Percentiles rank a stretch among this genome's conserved stretches.
Conservation (phyloP, 768 basidiomycete species). For the Suillus subalutaceus region DNA sequence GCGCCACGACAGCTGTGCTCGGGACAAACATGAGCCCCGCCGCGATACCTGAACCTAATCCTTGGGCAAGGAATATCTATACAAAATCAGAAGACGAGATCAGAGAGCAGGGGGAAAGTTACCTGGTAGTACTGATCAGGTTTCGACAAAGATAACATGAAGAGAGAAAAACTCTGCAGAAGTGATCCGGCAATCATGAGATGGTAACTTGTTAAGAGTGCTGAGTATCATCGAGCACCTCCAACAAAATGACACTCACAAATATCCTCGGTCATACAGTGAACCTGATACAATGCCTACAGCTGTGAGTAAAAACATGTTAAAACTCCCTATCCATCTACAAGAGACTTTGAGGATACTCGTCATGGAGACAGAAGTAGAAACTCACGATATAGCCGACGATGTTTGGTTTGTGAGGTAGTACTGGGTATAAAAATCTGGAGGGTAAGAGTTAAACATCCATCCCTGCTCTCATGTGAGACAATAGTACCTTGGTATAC, state of each 20-base stretch:
- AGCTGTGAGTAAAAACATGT: constrained; percentile 41
- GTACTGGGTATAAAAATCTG: constrained; percentile 42
- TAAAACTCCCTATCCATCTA: constrained; percentile 51
- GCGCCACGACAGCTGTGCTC: constrained; percentile 43
- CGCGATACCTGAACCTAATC: constrained; percentile 48
- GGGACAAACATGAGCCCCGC: constrained; percentile 52
- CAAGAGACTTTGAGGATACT: constrained; percentile 5
- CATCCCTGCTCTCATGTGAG: neutral
- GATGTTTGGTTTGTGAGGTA: constrained; percentile 37
- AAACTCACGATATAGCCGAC: constrained; percentile 40
- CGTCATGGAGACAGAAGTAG: neutral
- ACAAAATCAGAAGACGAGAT: neutral
- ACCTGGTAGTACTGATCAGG: constrained; percentile 48
- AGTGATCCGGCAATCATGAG: constrained; percentile 21
- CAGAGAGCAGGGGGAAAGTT: constrained; percentile 11
- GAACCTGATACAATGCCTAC: constrained; percentile 46
- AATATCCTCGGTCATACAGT: constrained; percentile 56
- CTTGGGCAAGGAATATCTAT: constrained; percentile 53
- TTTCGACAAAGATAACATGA: constrained; percentile 46
- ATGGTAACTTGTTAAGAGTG: constrained; percentile 1
- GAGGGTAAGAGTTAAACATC: neutral
- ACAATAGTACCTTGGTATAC: constrained; percentile 40
- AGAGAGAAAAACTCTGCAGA: constrained; percentile 29
- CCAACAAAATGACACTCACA: constrained; percentile 31
- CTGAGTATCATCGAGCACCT: neutral